phyloP scores from a whole-genome alignment of 805 yeast genomes.

The Lipomyces yamanashiensis region DNA sequence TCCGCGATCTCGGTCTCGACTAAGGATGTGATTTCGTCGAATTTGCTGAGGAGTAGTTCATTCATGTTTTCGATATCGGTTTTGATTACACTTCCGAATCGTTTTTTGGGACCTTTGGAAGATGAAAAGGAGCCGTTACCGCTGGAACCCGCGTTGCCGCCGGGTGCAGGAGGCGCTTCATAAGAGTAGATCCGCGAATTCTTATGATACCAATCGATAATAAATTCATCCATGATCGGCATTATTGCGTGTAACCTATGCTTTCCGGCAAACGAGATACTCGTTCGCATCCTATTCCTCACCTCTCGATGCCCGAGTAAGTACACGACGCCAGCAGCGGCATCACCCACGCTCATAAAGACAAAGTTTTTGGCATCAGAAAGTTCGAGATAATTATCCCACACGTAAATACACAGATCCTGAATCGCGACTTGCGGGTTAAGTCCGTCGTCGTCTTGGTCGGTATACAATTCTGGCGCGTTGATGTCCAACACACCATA shows the following conservation, averaged over 20 bases:
- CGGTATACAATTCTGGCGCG: constrained; percentile 63
- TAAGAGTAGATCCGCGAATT: constrained; percentile 72
- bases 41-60: constrained; percentile 77
- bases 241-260: constrained; percentile 76
- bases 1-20: constrained; percentile 72
- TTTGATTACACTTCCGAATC: constrained; percentile 85
- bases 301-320: constrained; percentile 80
- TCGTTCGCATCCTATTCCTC: constrained; percentile 67
- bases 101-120: constrained; percentile 58
- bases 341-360: constrained; percentile 87
- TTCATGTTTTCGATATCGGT: constrained; percentile 73
- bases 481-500: constrained; percentile 85
- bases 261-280: constrained; percentile 67
- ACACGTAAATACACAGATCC: constrained; percentile 74
- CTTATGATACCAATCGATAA: constrained; percentile 89
- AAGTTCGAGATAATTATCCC: constrained; percentile 89
- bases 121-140: constrained; percentile 51
- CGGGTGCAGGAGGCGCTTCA: neutral
- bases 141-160: neutral
- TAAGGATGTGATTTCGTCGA: constrained; percentile 84
- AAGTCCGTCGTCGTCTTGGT: constrained; percentile 52
- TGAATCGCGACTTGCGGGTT: constrained; percentile 60
- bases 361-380: constrained; percentile 72
- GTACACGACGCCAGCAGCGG: constrained; percentile 85
- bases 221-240: constrained; percentile 84